Evolutionary conservation across 768 basidiomycete genomes (phyloP), one percentile per base, ranked within the genome.

Genomic region (Leccinum truebloodii): DNA sequence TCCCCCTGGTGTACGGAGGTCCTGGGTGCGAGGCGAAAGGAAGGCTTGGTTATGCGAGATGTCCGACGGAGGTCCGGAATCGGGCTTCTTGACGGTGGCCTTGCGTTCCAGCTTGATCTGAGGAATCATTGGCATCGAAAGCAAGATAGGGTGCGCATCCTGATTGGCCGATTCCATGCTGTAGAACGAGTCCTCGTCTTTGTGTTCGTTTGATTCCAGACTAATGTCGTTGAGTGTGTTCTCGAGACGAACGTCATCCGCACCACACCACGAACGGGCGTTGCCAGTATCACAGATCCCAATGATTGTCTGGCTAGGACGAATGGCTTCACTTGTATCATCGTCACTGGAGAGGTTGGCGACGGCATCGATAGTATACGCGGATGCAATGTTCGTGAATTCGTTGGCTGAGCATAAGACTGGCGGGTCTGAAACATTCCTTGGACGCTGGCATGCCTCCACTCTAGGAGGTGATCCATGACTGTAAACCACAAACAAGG

Each of bases 71-170:
- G 35, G 57, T 16, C 1, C 37, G 12, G 49, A 46, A 10, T 64
- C 64, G 0, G 52, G 46, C 18, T 64, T 54, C 59, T 59, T 69
- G 16, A 71, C 50, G 7, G 69, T 70, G 28, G 69, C 69, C 28
- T 66, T 71, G 51, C 69, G 69, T 26, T 72, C 63, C 3, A 72
- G 67, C 28, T 61, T 69, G 54, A 72, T 72, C 54, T 54, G 61
- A 30, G 70, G 70, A n/a, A 71, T 74, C 1, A 64, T 58, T 6
- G 71, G 70, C 57, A 70, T 73, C 4, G 72, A 70, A 52, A 72
- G 64, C 52, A 72, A 59, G 37, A 63, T 22, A 2, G 58, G 55
- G 50, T 72, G 68, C 2, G 56, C 58, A 6, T 70, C 68, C 22
- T 67, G 63, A 51, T 72, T 64, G 22, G 70, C 68, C 18, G 72